These are phyloP conservation scores for Saturnispora sekii DNA, from an alignment of 805 yeast genomes.

Conservation along the genomic window DNA sequence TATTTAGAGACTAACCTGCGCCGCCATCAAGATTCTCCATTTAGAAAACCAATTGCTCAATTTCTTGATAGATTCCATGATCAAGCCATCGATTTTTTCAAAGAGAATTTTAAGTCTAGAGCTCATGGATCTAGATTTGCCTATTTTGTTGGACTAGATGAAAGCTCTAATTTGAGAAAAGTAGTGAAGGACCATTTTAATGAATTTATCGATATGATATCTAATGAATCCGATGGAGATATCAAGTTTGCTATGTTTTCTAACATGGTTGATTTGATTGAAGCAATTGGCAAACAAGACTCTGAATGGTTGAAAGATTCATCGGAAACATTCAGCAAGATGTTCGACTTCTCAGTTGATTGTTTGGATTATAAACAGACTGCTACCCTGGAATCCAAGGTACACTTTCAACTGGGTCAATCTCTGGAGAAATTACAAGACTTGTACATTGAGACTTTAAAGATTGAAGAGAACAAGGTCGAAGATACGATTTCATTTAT, in stretches of 20 bases:
- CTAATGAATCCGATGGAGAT: slow-evolving; percentile 42
- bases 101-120: slow-evolving; percentile 54
- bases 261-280: slow-evolving; percentile 58
- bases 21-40: slow-evolving; percentile 79
- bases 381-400: slow-evolving; percentile 42
- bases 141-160: slow-evolving; percentile 47
- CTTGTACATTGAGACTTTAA: slow-evolving; percentile 29
- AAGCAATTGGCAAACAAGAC: slow-evolving; percentile 36
- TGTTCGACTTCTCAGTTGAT: slow-evolving; percentile 35
- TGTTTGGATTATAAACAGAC: slow-evolving; percentile 33
- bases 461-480: slow-evolving; percentile 11
- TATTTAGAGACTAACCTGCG: slow-evolving; percentile 75
- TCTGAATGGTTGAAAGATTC: slow-evolving; percentile 50
- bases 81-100: slow-evolving; percentile 63
- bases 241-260: slow-evolving; percentile 56
- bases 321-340: slow-evolving; percentile 32
- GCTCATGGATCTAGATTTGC: slow-evolving; percentile 57
- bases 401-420: slow-evolving; percentile 64
- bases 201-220: slow-evolving; percentile 35
- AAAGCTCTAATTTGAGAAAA: slow-evolving; percentile 47
- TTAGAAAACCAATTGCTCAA: slow-evolving; percentile 82
- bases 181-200: slow-evolving; percentile 44
- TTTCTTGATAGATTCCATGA: slow-evolving; percentile 75
- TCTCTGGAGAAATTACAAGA: slow-evolving; percentile 54
- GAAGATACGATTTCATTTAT: slow-evolving; percentile 33